Evolutionary conservation across 768 basidiomycete species (phyloP).

Genomic region (Mycena albidolilacea): DNA sequence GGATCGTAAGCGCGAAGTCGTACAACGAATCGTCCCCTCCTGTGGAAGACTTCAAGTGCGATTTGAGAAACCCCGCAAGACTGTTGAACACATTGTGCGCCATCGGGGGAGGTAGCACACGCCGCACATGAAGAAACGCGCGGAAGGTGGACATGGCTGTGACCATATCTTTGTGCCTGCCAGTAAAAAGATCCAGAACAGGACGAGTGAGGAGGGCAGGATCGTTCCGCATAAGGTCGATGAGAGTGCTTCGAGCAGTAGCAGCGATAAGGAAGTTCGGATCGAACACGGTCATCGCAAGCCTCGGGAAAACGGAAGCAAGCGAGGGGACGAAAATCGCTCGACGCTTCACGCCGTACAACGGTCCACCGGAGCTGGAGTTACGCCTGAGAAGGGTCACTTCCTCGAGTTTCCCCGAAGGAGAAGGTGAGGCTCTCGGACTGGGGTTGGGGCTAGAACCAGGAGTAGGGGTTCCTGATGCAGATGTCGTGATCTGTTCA

Average conservation of each 20-base stretch:
- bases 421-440: conserved; percentile 47
- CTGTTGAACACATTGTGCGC: conserved; percentile 80
- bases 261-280: conserved; percentile 67
- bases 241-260: conserved; percentile 68
- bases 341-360: conserved; percentile 67
- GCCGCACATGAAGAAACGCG: conserved; percentile 70
- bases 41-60: conserved; percentile 55
- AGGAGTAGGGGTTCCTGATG: conserved; percentile 42
- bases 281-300: conserved; percentile 70
- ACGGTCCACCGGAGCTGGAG: conserved; percentile 65
- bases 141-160: conserved; percentile 68
- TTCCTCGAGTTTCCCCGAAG: conserved; percentile 46
- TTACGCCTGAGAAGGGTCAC: conserved; percentile 66
- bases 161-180: conserved; percentile 62
- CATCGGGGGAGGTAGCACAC: conserved; percentile 72
- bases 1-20: conserved; percentile 68
- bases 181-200: conserved; percentile 71
- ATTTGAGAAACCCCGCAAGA: conserved; percentile 77
- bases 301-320: conserved; percentile 65
- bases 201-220: conserved; percentile 76
- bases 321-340: conserved; percentile 78
- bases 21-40: conserved; percentile 61
- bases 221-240: conserved; percentile 84
- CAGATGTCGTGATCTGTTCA: conserved; percentile 39
- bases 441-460: conserved; percentile 51